These are phyloP conservation scores for Adansonia madagascariensis DNA, from an alignment of 441 rosid genomes.

Conservation along the genomic window DNA sequence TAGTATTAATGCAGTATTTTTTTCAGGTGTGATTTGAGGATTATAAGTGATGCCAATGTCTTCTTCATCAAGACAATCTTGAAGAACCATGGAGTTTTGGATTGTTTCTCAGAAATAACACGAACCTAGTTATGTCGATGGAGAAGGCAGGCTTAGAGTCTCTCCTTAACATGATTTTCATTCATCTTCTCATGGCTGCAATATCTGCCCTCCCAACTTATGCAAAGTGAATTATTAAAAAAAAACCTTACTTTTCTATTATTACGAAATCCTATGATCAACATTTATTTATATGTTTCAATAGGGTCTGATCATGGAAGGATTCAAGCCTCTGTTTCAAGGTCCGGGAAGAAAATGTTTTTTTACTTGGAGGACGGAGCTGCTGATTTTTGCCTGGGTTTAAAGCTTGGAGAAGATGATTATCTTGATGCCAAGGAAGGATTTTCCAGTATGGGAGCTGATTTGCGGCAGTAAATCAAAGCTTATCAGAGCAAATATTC, in stretches of 20 bases:
- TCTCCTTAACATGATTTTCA: conserved; percentile 62
- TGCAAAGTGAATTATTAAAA: conserved; percentile 43
- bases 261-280: neutral
- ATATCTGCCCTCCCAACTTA: conserved; percentile 60
- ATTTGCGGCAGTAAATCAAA: conserved; percentile 50
- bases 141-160: conserved; percentile 54
- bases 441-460: conserved; percentile 74
- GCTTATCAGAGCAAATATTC: conserved; percentile 58
- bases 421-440: conserved; percentile 76
- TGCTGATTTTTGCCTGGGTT: conserved; percentile 22
- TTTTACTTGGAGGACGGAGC: conserved; percentile 76
- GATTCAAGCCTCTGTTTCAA: conserved; percentile 53
- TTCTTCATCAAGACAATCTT: conserved; percentile 74
- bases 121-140: conserved; percentile 61
- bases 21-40: neutral
- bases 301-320: conserved; percentile 63
- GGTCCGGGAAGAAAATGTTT: conserved; percentile 43
- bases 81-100: conserved; percentile 58
- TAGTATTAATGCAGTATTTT: too few species aligned
- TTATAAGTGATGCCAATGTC: conserved; percentile 33
- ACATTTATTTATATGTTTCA: neutral
- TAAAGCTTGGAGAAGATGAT: conserved; percentile 50
- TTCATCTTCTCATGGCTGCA: conserved; percentile 56
- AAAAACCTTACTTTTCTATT: neutral
- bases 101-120: conserved; percentile 68